These are phyloP conservation scores for Populus nigra DNA, from an alignment of 345 rosid species.

Conservation along the genomic window DNA sequence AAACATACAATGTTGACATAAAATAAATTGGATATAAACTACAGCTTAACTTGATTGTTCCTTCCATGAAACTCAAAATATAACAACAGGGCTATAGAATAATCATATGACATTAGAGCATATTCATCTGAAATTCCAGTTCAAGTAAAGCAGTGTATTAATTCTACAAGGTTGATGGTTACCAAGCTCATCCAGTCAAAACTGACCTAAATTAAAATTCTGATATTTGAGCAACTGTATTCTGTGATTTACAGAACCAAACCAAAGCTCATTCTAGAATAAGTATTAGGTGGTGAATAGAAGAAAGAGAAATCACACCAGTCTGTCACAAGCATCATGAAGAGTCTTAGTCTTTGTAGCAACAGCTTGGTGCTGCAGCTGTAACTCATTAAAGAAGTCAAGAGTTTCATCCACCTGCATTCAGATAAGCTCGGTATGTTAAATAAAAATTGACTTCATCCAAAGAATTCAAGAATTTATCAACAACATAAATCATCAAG, in stretches of 20 bases:
- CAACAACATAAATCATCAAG: neutral
- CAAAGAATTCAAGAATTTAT: neutral
- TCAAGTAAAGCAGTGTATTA: neutral
- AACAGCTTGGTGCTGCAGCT: constrained; percentile 89
- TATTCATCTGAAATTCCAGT: neutral
- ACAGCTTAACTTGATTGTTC: neutral
- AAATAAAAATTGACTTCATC: neutral
- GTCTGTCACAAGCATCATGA: constrained; percentile 93
- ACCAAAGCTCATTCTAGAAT: neutral
- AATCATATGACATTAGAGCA: neutral
- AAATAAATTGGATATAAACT: neutral
- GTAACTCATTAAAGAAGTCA: constrained; percentile 72
- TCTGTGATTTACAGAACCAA: neutral
- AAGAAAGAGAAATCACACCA: constrained; percentile 48
- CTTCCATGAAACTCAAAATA: neutral
- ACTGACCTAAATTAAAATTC: neutral
- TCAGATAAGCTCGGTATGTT: neutral
- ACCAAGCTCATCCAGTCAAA: neutral
- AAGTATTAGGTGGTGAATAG: neutral
- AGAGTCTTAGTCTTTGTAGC: constrained; percentile 98
- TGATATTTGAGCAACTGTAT: neutral
- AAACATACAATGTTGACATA: neutral
- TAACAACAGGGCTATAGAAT: neutral
- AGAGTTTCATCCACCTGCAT: constrained; percentile 88
- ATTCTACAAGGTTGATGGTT: neutral